Percentiles rank a stretch among this genome's conserved stretches.
Evolutionary conservation across 1,139 yeast genomes (phyloP).

Genomic region (Candida frijolesensis): DNA sequence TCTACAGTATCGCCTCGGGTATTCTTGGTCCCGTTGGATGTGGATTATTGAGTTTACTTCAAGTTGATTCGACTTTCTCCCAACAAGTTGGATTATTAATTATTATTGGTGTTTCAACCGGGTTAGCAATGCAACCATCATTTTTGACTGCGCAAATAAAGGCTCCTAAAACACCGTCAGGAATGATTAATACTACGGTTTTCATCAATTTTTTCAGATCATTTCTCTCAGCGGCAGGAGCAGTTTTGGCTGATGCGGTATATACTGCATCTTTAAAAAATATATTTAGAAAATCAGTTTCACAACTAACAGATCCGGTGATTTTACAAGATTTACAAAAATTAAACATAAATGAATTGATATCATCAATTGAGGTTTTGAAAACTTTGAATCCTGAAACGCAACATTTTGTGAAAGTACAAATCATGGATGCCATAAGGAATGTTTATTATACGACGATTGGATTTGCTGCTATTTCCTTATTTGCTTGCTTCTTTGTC

Average conservation of each 20-base stretch:
- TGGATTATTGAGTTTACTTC: constrained; percentile 35
- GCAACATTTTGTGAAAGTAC: constrained; percentile 26
- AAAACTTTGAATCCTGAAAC: constrained; percentile 27
- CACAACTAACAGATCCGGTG: constrained; percentile 18
- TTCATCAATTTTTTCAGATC: constrained; percentile 34
- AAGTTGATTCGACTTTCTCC: constrained; percentile 29
- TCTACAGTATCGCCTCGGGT: constrained; percentile 29
- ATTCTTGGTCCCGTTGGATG: constrained; percentile 34
- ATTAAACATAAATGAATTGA: constrained; percentile 18
- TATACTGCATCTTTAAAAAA: constrained; percentile 33
- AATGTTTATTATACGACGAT: constrained; percentile 36
- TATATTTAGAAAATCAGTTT: constrained; percentile 19
- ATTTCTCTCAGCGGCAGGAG: constrained; percentile 31
- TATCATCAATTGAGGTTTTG: constrained; percentile 23
- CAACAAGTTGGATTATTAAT: constrained; percentile 39
- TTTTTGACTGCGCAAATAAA: constrained; percentile 32
- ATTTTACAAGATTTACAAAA: constrained; percentile 23
- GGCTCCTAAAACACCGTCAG: constrained; percentile 42
- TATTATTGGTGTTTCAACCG: constrained; percentile 32
- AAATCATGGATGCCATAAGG: constrained; percentile 32
- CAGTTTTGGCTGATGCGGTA: constrained; percentile 36
- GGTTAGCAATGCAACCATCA: constrained; percentile 32
- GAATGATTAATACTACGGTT: constrained; percentile 39
- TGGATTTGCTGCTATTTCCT: constrained; percentile 27
- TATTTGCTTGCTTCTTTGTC: constrained; percentile 24